Base-by-base conservation (phyloP, 2,329 filamentous ascomycete genomes). In the Fusarium gaditjirri region DNA sequence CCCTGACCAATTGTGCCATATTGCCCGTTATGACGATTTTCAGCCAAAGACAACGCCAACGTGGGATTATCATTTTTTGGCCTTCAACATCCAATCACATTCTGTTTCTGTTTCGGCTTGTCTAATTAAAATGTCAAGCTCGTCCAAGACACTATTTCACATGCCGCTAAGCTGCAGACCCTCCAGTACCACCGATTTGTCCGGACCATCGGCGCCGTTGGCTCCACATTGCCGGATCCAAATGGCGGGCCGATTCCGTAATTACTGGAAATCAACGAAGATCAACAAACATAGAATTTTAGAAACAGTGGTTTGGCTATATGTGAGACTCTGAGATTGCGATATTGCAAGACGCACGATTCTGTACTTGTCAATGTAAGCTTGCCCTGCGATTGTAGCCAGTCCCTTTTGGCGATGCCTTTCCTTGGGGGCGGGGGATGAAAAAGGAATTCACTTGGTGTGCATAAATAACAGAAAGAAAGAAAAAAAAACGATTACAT, bases 1-100 rank as follows among this genome's bases (percentile, higher is more conserved):
- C 14, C 39, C 44, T 49, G 17, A 38, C 54, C 29, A 49, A 73
- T 75, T 74, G 42, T 76, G 64, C 62, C 66, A 75, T 75, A 56
- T 61, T 60, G 17, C 52, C 54, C 44, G 21, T 36, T 25, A 75
- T 74, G 66, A 53, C 72, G 72, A 73, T 42, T 52, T 36, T 46
- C 23, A 42, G 61, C 65, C 39, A 50, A 61, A 56, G 58, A 60
- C 43, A 42, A 71, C 58, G 43, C 63, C 58, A 68, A 53, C 61
- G 60, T 60, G 61, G 44, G 39, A 43, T 71, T 47, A 16, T 41
- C 27, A 38, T 57, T 63, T 53, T 43, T 29, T 38, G 36, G 54
- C 33, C 13, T 27, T 27, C n/a, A 42, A 31, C 29, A 46, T 50
- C 63, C 64, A 71, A 76, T 75, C 46, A 53, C 23, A 39, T 43